These are phyloP conservation scores for Perilla frutescens DNA, from an alignment of 257 asterid species.

Conservation along the genomic window DNA sequence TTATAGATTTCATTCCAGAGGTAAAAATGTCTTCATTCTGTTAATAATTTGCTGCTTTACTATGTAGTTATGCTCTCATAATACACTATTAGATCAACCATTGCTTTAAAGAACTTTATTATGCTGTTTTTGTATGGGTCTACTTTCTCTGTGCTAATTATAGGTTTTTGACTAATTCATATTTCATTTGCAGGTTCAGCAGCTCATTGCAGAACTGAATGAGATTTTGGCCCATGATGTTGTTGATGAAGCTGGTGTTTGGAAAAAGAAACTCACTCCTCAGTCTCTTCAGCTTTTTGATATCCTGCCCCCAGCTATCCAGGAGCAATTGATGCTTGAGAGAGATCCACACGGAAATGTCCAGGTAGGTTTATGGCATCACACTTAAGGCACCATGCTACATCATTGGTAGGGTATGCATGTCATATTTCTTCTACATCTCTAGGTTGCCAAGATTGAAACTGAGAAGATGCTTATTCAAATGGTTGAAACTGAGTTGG, in stretches of 20 bases:
- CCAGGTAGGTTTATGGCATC: slow-evolving; percentile 56
- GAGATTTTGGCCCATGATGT: slow-evolving; percentile 94
- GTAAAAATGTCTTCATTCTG: slow-evolving; percentile 40
- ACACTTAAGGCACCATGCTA: slow-evolving; percentile 6
- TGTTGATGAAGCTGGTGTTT: slow-evolving; percentile 91
- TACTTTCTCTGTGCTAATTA: slow-evolving; percentile 22
- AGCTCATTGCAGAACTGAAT: slow-evolving; percentile 88
- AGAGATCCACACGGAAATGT: slow-evolving; percentile 99
- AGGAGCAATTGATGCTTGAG: slow-evolving; percentile 95
- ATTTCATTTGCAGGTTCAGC: slow-evolving; percentile 75
- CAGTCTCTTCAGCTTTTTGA: slow-evolving; percentile 83
- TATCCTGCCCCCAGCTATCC: slow-evolving; percentile 81
- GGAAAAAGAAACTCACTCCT: slow-evolving; percentile 84
- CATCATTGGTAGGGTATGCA: slow-evolving; percentile 20
- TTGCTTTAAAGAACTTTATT: background rate
- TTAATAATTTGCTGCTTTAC: background rate
- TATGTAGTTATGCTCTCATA: background rate
- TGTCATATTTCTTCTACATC: slow-evolving; percentile 2
- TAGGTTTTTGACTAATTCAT: slow-evolving; percentile 8
- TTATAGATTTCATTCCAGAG: slow-evolving; percentile 99
- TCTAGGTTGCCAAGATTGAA: slow-evolving; percentile 95
- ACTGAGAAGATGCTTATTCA: slow-evolving; percentile 93
- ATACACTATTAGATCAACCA: background rate
- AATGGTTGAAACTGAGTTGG: slow-evolving; percentile 98
- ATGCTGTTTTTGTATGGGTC: slow-evolving; percentile 21